These are phyloP conservation scores for Keqinozyma sinolaborantium DNA, from an alignment of 1,139 yeast species.

Conservation along the genomic window DNA sequence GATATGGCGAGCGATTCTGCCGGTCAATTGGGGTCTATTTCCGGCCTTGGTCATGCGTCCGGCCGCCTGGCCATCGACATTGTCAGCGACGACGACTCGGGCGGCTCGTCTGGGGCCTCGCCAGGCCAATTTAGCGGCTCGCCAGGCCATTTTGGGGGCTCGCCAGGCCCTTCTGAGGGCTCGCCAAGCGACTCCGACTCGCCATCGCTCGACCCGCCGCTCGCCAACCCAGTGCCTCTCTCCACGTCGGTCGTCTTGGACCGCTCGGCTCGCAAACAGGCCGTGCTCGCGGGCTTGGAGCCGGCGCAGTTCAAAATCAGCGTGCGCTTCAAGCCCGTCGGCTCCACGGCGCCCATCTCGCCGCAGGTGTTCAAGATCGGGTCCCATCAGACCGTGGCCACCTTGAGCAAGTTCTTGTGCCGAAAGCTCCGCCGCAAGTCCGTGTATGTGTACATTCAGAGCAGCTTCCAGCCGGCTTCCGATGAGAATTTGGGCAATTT, in stretches of 20 bases:
- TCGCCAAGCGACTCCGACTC: too few species aligned
- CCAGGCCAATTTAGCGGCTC: too few species aligned
- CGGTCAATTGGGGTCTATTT: too few species aligned
- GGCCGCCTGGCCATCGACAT: background rate
- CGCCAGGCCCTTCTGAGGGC: too few species aligned
- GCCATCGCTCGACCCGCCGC: too few species aligned
- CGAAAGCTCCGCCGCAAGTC: constrained; percentile 31
- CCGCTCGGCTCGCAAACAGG: background rate
- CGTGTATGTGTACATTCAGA: constrained; percentile 46
- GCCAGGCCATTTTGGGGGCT: too few species aligned
- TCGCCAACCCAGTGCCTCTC: too few species aligned
- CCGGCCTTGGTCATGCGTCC: too few species aligned
- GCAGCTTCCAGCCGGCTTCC: constrained; percentile 58
- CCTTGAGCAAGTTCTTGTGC: constrained; percentile 42
- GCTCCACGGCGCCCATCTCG: constrained; percentile 47
- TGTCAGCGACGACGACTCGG: constrained; percentile 4
- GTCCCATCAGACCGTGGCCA: constrained; percentile 35
- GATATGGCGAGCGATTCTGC: too few species aligned
- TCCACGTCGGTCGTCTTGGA: background rate
- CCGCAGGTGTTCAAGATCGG: constrained; percentile 52
- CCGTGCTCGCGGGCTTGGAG: background rate
- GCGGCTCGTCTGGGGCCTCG: too few species aligned
- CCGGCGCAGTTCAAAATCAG: constrained; percentile 24
- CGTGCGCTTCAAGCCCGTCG: constrained; percentile 56
- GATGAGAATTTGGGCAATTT: constrained; percentile 53